Base-by-base conservation (phyloP, 2,329 filamentous ascomycete genomes). In the Hypoxylon sp. region DNA sequence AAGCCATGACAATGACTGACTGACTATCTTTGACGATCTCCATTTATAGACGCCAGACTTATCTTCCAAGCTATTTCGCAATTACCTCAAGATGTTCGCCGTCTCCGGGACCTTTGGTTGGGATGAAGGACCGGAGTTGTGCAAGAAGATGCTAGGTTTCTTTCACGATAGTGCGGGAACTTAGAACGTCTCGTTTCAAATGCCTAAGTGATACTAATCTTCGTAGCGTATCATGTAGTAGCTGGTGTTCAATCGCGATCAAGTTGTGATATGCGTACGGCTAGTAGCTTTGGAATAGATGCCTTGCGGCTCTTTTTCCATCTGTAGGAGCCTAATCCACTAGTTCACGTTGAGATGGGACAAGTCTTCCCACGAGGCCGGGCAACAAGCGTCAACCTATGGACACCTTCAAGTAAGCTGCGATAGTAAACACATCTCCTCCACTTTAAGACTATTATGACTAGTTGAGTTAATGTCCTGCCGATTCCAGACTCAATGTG, bases 11-110 rank as follows among this genome's bases (percentile, higher is more conserved):
- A 29, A 30, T 47, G 14, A 27, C 43, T 30, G 45, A 57, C 54
- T 57, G 32, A 41, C 23, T 57, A 57, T 57, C 16, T 23, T 29
- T 29, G 32, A 19, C 23, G 39, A 54, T 54, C 51, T 32, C 43
- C 11, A 23, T 11, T 19, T 45, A 32, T 32, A 45, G 27, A 12
- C n/a, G 39, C 37, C 27, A 53, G 34, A 41, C 8, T 8, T 27
- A 14, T 8, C 5, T 41, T 11, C 16, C 16, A 41, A 21, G 7
- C n/a, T n/a, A n/a, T n/a, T n/a, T n/a, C n/a, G n/a, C n/a, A n/a
- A n/a, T n/a, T n/a, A n/a, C n/a, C n/a, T n/a, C n/a, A n/a, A n/a
- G n/a, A n/a, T n/a, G n/a, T n/a, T n/a, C n/a, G 7, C n/a, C 16
- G n/a, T 7, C 37, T 21, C 16, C n/a, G 16, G 16, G 34, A 7